phyloP scores from a whole-genome alignment of 768 basidiomycete genomes.

The Cystoderma amianthinum region DNA sequence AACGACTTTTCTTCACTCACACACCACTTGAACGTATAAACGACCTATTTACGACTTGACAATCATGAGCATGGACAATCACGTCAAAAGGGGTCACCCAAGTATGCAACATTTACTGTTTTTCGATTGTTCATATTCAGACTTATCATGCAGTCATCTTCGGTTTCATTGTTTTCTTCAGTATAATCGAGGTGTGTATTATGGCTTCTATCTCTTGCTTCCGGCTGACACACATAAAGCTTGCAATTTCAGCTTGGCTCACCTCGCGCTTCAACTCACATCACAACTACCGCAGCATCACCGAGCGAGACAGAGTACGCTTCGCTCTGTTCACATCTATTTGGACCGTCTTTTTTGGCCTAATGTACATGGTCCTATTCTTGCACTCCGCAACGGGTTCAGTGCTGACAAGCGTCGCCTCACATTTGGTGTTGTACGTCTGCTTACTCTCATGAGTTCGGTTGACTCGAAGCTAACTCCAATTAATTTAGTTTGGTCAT shows the following conservation, averaged over 20 bases:
- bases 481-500: constrained; percentile 41
- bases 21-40: no score
- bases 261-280: constrained; percentile 50
- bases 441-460: constrained; percentile 2
- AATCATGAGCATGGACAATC: constrained; percentile 5
- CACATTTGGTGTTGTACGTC: constrained; percentile 60
- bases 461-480: constrained; percentile 1
- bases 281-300: constrained; percentile 39
- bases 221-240: constrained; percentile 23
- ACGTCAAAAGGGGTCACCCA: constrained; percentile 6
- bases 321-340: constrained; percentile 65
- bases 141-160: constrained; percentile 33
- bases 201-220: not conserved
- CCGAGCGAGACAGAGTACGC: constrained; percentile 55
- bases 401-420: constrained; percentile 51
- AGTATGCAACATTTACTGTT: constrained; percentile 3
- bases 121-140: not conserved
- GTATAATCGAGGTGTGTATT: constrained; percentile 53
- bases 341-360: constrained; percentile 60
- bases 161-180: constrained; percentile 48
- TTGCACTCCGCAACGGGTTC: constrained; percentile 38
- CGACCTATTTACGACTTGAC: not conserved
- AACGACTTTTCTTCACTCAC: no score
- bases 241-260: constrained; percentile 70
- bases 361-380: constrained; percentile 50